phyloP scores from a whole-genome alignment of 2,329 filamentous ascomycete species.

The Curvularia spicifera region DNA sequence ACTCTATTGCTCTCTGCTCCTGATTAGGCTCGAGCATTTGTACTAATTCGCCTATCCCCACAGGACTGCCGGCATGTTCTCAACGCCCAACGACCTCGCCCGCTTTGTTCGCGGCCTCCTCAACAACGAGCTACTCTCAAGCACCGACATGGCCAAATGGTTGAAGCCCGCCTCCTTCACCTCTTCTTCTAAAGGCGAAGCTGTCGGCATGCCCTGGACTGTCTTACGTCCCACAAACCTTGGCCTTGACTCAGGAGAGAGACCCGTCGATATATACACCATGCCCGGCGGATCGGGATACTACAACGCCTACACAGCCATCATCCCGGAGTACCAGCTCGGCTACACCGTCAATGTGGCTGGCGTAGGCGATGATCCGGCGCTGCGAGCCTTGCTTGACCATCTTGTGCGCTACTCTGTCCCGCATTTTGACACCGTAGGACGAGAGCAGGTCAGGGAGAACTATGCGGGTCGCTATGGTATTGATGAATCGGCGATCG shows the following conservation, averaged over 20 bases:
- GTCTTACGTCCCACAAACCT: background rate
- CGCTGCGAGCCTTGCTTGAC: background rate
- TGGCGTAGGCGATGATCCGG: background rate
- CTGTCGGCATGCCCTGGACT: background rate
- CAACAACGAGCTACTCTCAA: slow-evolving; percentile 1
- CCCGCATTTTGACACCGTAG: background rate
- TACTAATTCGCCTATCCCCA: background rate
- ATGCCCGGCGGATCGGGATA: background rate
- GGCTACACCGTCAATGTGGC: background rate
- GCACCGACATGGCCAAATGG: slow-evolving; percentile 1
- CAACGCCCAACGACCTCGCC: background rate
- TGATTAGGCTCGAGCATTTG: background rate
- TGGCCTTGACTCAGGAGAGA: background rate
- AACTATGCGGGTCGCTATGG: background rate
- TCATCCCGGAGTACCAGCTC: background rate
- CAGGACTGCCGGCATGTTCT: slow-evolving; percentile 1
- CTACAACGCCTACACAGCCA: background rate
- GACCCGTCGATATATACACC: slow-evolving; percentile 1
- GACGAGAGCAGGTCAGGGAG: background rate
- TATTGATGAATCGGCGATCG: background rate
- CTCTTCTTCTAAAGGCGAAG: background rate
- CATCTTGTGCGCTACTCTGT: slow-evolving; percentile 1
- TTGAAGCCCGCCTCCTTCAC: background rate
- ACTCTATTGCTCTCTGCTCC: background rate
- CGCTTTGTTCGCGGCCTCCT: slow-evolving; percentile 1